Percentiles rank a stretch among this genome's conserved stretches.
Conservation (phyloP, 1,284 basidiomycete species). For the Irpex lacteus region DNA sequence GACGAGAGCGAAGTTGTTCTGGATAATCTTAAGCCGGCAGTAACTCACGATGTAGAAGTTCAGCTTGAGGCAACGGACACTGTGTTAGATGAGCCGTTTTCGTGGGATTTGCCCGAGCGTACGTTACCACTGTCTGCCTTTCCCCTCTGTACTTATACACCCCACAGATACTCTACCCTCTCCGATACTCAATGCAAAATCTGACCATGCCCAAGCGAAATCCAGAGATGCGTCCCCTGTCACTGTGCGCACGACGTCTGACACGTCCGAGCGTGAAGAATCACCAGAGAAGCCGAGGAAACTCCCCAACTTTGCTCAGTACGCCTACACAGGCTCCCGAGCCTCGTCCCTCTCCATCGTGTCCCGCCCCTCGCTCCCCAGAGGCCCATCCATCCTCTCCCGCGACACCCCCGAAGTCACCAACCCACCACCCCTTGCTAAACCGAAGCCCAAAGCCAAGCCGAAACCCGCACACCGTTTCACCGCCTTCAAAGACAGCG, state of each 20-base stretch:
- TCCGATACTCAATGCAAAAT: neutral
- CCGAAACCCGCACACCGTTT: neutral
- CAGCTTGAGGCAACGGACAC: no score
- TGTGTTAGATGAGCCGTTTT: no score
- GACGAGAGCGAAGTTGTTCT: neutral
- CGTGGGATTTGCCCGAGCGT: no score
- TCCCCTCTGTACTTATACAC: neutral
- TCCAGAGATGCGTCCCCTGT: neutral
- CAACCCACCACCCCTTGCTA: neutral
- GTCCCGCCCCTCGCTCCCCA: neutral
- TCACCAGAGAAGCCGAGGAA: neutral
- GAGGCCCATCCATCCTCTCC: neutral
- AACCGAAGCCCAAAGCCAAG: neutral
- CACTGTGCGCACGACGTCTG: neutral
- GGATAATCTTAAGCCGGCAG: no score
- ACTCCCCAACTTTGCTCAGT: neutral
- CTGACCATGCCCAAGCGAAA: neutral
- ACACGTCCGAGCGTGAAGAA: neutral
- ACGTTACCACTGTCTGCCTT: no score
- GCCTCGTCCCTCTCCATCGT: neutral
- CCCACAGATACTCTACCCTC: neutral
- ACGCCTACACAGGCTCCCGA: neutral
- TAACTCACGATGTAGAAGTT: no score
- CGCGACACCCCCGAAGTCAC: neutral
- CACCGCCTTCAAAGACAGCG: conserved; percentile 37